A percentile compares a stretch with the other conserved stretches of the same genome.
These are phyloP conservation scores for Pascua guehoae DNA, from an alignment of 1,284 basidiomycete genomes.

Conservation along the genomic window DNA sequence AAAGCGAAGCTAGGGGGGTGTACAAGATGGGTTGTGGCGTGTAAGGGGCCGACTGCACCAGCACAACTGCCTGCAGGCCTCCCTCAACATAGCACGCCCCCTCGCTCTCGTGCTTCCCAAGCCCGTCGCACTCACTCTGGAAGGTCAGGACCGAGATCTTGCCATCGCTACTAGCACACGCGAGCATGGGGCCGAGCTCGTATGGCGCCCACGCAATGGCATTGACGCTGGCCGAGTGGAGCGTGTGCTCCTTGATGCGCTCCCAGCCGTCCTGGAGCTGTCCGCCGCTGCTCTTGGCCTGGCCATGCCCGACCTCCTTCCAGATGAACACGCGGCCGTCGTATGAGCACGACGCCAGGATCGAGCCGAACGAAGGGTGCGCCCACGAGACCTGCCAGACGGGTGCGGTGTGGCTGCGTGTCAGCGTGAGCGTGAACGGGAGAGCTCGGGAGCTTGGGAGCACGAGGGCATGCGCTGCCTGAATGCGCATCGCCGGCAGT, in stretches of 20 bases:
- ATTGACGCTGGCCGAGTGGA: constrained; percentile 91
- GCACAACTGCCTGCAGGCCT: too few relatives aligned
- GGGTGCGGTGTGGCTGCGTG: constrained; percentile 77
- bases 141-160: constrained; percentile 95
- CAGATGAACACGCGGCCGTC: constrained; percentile 98
- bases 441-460: too few relatives aligned
- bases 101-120: too few relatives aligned
- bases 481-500: not conserved
- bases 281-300: constrained; percentile 49
- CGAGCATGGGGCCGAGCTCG: constrained; percentile 92
- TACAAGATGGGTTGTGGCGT: not conserved
- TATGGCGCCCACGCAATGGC: constrained; percentile 98
- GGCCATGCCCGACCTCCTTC: constrained; percentile 64
- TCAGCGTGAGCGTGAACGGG: not conserved
- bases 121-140: constrained; percentile 70
- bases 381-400: constrained; percentile 99
- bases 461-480: not conserved
- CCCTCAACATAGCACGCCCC: too few relatives aligned
- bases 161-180: constrained; percentile 96
- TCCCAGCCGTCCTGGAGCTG: constrained; percentile 63
- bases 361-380: constrained; percentile 92
- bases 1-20: not conserved
- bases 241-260: constrained; percentile 92
- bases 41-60: not conserved
- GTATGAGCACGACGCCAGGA: constrained; percentile 95